Conservation (phyloP, 2,329 filamentous ascomycete genomes). For the Fusarium tjaetaba region DNA sequence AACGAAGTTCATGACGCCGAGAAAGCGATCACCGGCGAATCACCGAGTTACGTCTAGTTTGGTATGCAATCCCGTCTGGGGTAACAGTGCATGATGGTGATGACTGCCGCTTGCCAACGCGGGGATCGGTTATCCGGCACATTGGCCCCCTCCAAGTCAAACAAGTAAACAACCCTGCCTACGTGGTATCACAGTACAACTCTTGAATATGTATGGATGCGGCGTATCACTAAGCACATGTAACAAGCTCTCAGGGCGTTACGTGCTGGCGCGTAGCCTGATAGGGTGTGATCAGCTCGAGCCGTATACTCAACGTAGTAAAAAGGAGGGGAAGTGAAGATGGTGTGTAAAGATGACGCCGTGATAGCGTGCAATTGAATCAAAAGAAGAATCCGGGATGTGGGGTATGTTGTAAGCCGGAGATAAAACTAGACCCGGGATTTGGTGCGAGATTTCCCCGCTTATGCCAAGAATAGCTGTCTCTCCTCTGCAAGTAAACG, state of each 20-base stretch:
- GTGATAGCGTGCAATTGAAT: background rate
- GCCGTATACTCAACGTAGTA: background rate
- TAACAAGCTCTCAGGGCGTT: background rate
- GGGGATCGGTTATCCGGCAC: conserved; percentile 36
- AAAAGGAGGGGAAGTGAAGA: background rate
- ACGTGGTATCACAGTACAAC: background rate
- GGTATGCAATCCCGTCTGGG: conserved; percentile 10
- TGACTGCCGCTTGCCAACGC: conserved; percentile 15
- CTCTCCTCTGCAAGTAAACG: background rate
- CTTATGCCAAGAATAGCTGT: background rate
- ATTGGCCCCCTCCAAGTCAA: background rate
- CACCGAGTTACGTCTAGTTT: conserved; percentile 28
- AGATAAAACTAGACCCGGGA: conserved; percentile 1
- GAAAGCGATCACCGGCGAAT: conserved; percentile 28
- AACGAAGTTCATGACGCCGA: conserved; percentile 18
- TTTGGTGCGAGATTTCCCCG: background rate
- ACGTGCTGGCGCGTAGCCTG: background rate
- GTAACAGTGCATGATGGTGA: conserved; percentile 13
- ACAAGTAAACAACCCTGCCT: background rate
- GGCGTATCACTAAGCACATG: background rate
- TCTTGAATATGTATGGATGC: background rate
- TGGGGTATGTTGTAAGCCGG: background rate
- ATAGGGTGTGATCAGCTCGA: background rate
- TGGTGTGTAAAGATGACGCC: background rate
- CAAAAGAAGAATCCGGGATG: background rate